These are phyloP conservation scores for Cyclotella sp. DNA, from an alignment of 108 stramenopile genomes.

Conservation along the genomic window DNA sequence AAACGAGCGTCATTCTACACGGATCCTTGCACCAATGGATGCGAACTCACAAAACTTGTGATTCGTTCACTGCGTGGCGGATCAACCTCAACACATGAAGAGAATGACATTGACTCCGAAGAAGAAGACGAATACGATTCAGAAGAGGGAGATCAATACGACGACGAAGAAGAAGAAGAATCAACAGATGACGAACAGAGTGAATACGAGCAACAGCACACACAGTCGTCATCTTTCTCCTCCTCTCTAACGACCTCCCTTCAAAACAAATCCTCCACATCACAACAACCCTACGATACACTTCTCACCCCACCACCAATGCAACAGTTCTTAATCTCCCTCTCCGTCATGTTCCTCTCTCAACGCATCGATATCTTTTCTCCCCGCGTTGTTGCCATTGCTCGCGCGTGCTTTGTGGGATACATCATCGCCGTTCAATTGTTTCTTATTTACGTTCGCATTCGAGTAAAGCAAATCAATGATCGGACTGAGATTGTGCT, in stretches of 20 bases:
- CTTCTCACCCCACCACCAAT: conserved; percentile 49
- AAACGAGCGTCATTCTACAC: no score
- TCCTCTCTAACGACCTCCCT: conserved; percentile 30
- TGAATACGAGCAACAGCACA: conserved; percentile 21
- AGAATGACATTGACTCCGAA: conserved; percentile 8
- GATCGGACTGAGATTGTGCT: conserved; percentile 70
- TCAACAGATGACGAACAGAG: conserved; percentile 25
- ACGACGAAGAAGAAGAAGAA: conserved; percentile 26
- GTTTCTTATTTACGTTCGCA: conserved; percentile 74
- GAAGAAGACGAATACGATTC: conserved; percentile 25
- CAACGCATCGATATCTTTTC: conserved; percentile 62
- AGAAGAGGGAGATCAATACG: conserved; percentile 13
- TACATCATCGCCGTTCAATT: conserved; percentile 61
- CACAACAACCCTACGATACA: conserved; percentile 23
- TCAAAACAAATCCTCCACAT: conserved; percentile 18
- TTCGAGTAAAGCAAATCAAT: conserved; percentile 60
- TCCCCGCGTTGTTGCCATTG: conserved; percentile 53
- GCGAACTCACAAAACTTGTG: not conserved
- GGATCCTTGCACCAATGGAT: not conserved
- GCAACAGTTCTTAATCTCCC: conserved; percentile 43
- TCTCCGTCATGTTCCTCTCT: conserved; percentile 69
- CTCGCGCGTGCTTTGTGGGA: conserved; percentile 63
- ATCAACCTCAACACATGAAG: conserved; percentile 3
- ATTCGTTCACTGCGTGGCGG: not conserved
- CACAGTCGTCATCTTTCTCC: not conserved